Conservation (phyloP, 116 monocot genomes). For the Trichopus zeylanicus region DNA sequence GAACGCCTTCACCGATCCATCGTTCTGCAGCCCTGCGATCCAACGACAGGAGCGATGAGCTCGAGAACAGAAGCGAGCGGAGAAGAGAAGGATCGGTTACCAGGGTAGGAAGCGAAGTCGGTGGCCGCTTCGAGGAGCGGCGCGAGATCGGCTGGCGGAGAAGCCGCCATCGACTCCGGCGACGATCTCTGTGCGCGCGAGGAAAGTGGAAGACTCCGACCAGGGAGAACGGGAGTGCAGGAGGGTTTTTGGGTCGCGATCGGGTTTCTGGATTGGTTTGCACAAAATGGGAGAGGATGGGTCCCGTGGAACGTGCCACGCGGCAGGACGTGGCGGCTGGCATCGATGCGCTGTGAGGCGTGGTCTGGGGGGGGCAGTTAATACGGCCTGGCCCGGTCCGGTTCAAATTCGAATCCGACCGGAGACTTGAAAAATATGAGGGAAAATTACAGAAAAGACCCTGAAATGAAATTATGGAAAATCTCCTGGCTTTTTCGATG, state of each 20-base stretch:
- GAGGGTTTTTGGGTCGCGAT: too few species aligned
- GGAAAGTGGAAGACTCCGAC: background rate
- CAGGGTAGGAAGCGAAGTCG: constrained; percentile 74
- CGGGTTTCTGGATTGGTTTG: too few species aligned
- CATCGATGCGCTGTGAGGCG: background rate
- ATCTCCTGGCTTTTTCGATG: too few species aligned
- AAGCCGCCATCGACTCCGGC: background rate
- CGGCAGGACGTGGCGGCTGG: background rate
- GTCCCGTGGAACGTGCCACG: background rate
- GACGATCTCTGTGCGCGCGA: background rate
- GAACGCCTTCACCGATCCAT: constrained; percentile 73
- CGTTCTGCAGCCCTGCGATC: constrained; percentile 47
- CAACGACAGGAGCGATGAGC: background rate
- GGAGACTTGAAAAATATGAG: too few species aligned
- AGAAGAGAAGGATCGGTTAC: constrained; percentile 14
- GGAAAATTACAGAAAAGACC: too few species aligned
- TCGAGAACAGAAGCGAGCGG: background rate
- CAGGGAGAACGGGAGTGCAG: background rate
- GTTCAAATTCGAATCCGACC: too few species aligned
- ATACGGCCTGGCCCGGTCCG: too few species aligned
- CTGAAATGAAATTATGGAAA: too few species aligned
- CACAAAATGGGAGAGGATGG: too few species aligned
- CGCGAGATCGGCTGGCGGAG: constrained; percentile 15
- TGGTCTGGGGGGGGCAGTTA: background rate
- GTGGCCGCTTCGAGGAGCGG: constrained; percentile 60